These are phyloP conservation scores for Nematodospora anomalae DNA, from an alignment of 1,139 yeast genomes.

Conservation along the genomic window DNA sequence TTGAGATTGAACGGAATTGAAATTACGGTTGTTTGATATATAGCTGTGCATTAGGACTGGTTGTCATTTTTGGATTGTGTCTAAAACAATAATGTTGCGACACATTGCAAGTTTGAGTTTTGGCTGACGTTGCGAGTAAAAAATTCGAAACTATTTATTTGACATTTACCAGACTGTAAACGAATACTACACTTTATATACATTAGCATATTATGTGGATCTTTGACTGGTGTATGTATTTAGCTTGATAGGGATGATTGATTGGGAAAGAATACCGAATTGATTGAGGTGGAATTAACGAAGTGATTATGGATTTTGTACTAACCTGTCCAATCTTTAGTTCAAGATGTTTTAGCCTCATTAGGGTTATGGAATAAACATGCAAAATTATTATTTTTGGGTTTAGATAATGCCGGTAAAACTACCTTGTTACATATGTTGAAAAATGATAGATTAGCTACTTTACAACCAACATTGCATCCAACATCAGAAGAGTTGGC, in stretches of 20 bases:
- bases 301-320: no score
- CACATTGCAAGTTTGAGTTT: not conserved
- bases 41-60: no score
- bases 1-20: no score
- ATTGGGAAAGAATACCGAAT: no score
- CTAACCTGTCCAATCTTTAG: slow-evolving; percentile 26
- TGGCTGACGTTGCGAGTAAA: not conserved
- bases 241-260: not conserved
- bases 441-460: slow-evolving; percentile 96
- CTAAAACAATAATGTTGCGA: no score
- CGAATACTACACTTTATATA: no score
- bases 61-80: no score
- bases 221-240: slow-evolving; percentile 46
- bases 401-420: slow-evolving; percentile 98
- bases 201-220: slow-evolving; percentile 32
- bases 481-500: slow-evolving; percentile 98
- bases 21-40: no score
- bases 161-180: no score
- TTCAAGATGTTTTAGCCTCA: slow-evolving; percentile 91
- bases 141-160: no score
- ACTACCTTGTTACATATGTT: slow-evolving; percentile 96
- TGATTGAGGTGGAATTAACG: no score
- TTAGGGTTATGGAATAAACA: slow-evolving; percentile 97
- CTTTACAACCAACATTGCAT: slow-evolving; percentile 95
- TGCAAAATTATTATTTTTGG: slow-evolving; percentile 92